A percentile compares a stretch with the other conserved stretches of the same genome.
Evolutionary conservation across 495 filamentous ascomycete genomes (phyloP).

Genomic region (Podospora pseudopauciseta): DNA sequence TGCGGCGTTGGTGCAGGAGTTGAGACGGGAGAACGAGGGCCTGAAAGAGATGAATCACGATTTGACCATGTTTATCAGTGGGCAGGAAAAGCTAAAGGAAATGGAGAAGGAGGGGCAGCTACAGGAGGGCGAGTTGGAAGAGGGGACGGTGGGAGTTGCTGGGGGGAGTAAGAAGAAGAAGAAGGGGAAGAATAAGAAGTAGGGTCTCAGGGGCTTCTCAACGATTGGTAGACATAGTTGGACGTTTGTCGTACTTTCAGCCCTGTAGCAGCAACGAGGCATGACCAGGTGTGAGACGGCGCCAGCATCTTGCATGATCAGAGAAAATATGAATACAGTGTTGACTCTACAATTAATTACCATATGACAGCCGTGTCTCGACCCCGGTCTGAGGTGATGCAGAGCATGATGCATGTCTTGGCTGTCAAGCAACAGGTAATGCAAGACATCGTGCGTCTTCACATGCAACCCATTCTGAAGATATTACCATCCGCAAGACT

Average conservation of each 20-base stretch:
- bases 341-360: background rate
- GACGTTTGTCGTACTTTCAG: background rate
- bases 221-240: background rate
- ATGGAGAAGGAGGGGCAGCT: slow-evolving; percentile 59
- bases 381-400: background rate
- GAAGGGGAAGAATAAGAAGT: slow-evolving; percentile 43
- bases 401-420: background rate
- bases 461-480: background rate
- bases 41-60: slow-evolving; percentile 86
- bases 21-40: slow-evolving; percentile 56
- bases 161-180: slow-evolving; percentile 41
- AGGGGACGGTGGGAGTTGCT: slow-evolving; percentile 46
- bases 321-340: background rate
- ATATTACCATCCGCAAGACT: background rate
- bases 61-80: slow-evolving; percentile 81
- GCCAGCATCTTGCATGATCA: background rate
- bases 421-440: background rate
- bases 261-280: background rate
- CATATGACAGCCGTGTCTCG: background rate
- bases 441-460: background rate
- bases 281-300: background rate
- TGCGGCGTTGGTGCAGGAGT: slow-evolving; percentile 50
- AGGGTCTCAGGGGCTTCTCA: background rate
- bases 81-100: slow-evolving; percentile 75
- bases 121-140: slow-evolving; percentile 50